These are phyloP conservation scores for Alloteropsis angusta DNA, from an alignment of 202 grass and related monocot species.

Conservation along the genomic window DNA sequence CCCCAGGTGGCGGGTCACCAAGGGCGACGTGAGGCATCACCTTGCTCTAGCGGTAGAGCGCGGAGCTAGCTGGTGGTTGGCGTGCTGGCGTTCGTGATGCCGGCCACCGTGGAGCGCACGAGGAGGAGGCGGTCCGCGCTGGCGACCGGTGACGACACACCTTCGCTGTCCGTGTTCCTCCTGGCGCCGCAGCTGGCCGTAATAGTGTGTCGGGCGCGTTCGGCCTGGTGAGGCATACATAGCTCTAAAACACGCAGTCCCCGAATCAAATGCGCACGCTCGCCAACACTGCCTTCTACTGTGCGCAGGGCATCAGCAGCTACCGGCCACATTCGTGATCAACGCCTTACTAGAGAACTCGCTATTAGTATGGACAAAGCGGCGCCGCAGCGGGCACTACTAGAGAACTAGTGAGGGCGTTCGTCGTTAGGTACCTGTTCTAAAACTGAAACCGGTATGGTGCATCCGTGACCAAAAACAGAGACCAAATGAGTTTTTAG, in stretches of 20 bases:
- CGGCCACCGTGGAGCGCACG: slow-evolving; percentile 31
- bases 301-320: slow-evolving; percentile 26
- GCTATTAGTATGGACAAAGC: slow-evolving; percentile 27
- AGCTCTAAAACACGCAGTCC: slow-evolving; percentile 75
- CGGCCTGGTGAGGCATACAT: slow-evolving; percentile 37
- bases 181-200: slow-evolving; percentile 55
- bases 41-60: slow-evolving; percentile 53
- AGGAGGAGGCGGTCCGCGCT: slow-evolving; percentile 27
- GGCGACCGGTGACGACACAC: slow-evolving; percentile 13
- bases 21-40: slow-evolving; percentile 36
- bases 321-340: slow-evolving; percentile 45
- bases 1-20: slow-evolving; percentile 17
- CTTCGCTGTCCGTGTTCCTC: slow-evolving; percentile 45
- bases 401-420: too few relatives aligned
- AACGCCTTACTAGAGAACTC: slow-evolving; percentile 33
- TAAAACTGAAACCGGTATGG: too few relatives aligned
- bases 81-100: slow-evolving; percentile 28
- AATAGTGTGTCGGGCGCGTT: slow-evolving; percentile 37
- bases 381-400: neutral
- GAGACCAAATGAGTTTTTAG: too few relatives aligned
- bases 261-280: slow-evolving; percentile 55
- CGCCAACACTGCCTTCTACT: slow-evolving; percentile 43
- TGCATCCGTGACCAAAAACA: too few relatives aligned
- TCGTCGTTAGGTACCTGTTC: too few relatives aligned
- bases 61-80: slow-evolving; percentile 22